These are phyloP conservation scores for Claviceps purpurea DNA, from an alignment of 2,329 filamentous ascomycete genomes.

Conservation along the genomic window DNA sequence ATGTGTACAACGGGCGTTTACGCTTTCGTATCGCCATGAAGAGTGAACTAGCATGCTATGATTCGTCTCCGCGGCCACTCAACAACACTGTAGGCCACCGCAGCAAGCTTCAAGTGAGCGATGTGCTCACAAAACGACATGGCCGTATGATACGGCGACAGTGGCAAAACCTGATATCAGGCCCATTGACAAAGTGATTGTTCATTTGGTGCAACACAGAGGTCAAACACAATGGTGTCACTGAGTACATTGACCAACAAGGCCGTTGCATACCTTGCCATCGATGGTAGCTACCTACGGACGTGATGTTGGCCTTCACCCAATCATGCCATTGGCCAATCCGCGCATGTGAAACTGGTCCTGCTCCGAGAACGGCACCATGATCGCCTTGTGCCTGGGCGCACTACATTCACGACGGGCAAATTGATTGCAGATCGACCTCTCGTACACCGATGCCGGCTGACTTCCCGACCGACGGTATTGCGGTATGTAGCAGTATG, in stretches of 20 bases:
- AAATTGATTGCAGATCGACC: too few relatives aligned
- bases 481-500: too few relatives aligned
- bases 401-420: constrained; percentile 37
- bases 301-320: constrained; percentile 30
- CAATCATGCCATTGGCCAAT: constrained; percentile 11
- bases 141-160: constrained; percentile 31
- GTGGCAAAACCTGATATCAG: constrained; percentile 21
- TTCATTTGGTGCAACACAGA: constrained; percentile 22
- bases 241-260: not conserved
- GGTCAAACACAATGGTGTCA: constrained; percentile 1
- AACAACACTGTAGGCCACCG: too few relatives aligned
- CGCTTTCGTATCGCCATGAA: too few relatives aligned
- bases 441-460: too few relatives aligned
- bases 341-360: constrained; percentile 36
- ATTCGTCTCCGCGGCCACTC: too few relatives aligned
- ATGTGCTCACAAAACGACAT: constrained; percentile 5
- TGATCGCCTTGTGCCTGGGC: constrained; percentile 40
- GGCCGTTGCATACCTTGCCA: constrained; percentile 24
- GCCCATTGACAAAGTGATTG: constrained; percentile 36
- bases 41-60: too few relatives aligned
- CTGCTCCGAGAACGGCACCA: constrained; percentile 45
- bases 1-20: too few relatives aligned
- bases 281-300: constrained; percentile 44
- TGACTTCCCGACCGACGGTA: too few relatives aligned
- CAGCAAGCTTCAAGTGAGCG: too few relatives aligned